A percentile compares a stretch with the other conserved stretches of the same genome.
Conservation (phyloP, 441 rosid genomes). For the Sinapis alba region DNA sequence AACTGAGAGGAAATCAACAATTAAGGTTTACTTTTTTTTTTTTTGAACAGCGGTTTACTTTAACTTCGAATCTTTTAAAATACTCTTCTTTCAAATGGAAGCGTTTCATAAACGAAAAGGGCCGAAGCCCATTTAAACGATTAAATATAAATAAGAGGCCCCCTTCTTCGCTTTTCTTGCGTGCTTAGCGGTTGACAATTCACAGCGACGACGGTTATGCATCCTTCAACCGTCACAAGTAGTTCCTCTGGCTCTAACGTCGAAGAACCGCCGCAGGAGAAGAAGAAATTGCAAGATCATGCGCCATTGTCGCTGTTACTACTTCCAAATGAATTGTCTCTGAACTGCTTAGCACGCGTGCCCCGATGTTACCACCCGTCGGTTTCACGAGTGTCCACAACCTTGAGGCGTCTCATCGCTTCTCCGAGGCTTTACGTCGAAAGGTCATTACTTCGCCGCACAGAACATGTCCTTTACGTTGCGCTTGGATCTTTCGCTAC, state of each 20-base stretch:
- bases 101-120: background rate
- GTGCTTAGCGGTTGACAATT: background rate
- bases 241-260: background rate
- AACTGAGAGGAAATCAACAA: too few species aligned
- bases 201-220: background rate
- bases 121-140: background rate
- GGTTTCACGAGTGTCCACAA: conserved; percentile 61
- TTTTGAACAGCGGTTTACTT: too few species aligned
- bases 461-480: conserved; percentile 50
- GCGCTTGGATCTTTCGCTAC: conserved; percentile 44
- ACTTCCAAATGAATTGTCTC: conserved; percentile 59
- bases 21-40: too few species aligned
- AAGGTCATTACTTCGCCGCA: conserved; percentile 46
- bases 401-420: conserved; percentile 52
- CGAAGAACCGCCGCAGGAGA: conserved; percentile 14
- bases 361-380: conserved; percentile 64
- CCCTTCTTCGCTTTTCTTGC: background rate
- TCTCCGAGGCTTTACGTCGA: conserved; percentile 56
- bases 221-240: background rate
- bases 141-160: background rate
- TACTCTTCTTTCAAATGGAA: too few species aligned
- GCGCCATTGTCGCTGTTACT: conserved; percentile 32
- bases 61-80: too few species aligned
- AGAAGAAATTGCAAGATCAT: background rate
- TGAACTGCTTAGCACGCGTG: conserved; percentile 64